Evolutionary conservation across 352 stramenopile species (phyloP).

Genomic region (Elongisporangium prolatum): DNA sequence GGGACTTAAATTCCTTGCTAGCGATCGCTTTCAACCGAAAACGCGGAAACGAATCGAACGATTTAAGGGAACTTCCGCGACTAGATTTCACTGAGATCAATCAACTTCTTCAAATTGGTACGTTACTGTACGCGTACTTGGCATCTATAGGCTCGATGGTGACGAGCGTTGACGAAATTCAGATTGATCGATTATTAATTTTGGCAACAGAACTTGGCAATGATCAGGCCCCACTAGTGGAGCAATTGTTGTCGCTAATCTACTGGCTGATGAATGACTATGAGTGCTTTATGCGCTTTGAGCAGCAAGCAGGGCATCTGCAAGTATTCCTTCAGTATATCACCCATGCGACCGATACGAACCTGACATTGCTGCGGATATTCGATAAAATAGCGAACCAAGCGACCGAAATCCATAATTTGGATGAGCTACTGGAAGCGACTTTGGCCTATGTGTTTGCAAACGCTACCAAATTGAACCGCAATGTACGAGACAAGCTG

Average conservation of each 20-base stretch:
- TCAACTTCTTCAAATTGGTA: constrained; percentile 24
- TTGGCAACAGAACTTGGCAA: background rate
- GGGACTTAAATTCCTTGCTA: constrained; percentile 43
- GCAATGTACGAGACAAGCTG: constrained; percentile 32
- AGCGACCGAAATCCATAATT: constrained; percentile 16
- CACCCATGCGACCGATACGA: constrained; percentile 1
- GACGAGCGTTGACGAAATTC: background rate
- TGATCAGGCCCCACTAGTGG: constrained; percentile 13
- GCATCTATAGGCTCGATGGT: background rate
- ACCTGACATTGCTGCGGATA: constrained; percentile 11
- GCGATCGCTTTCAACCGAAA: constrained; percentile 30
- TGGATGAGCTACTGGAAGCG: constrained; percentile 33
- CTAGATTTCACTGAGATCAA: constrained; percentile 24
- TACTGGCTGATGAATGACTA: constrained; percentile 20
- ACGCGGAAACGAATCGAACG: constrained; percentile 27
- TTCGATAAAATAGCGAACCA: constrained; percentile 19
- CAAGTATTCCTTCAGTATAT: constrained; percentile 14
- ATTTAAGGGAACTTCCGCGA: constrained; percentile 32
- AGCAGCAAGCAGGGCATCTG: constrained; percentile 20
- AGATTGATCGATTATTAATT: background rate
- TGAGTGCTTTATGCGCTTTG: constrained; percentile 24
- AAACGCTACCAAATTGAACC: constrained; percentile 28
- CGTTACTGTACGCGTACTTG: constrained; percentile 3
- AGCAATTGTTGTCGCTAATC: constrained; percentile 25
- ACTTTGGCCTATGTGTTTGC: constrained; percentile 38